These are phyloP conservation scores for Ascosphaera apis DNA, from an alignment of 2,329 filamentous ascomycete species.

Conservation along the genomic window DNA sequence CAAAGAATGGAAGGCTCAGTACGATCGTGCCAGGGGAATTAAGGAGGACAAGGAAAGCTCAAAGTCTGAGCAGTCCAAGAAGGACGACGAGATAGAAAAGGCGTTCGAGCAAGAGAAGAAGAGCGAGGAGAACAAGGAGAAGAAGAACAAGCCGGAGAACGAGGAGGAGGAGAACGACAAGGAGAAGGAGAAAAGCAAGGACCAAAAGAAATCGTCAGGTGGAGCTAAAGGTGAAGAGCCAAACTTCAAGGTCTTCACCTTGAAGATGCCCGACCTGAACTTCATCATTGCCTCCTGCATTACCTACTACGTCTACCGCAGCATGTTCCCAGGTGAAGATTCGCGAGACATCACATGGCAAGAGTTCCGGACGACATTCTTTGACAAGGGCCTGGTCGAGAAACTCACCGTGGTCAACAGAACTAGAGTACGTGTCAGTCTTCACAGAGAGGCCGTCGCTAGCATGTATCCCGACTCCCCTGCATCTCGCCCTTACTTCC, in stretches of 20 bases:
- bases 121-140: constrained; percentile 16
- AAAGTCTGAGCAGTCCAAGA: constrained; percentile 5
- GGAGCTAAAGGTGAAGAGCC: constrained; percentile 9
- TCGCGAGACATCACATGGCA: constrained; percentile 86
- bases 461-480: constrained; percentile 54
- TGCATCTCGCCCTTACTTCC: constrained; percentile 43
- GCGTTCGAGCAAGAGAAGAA: constrained; percentile 8
- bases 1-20: not conserved
- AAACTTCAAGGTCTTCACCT: constrained; percentile 17
- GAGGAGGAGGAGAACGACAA: constrained; percentile 12
- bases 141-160: constrained; percentile 9
- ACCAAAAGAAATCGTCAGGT: constrained; percentile 5
- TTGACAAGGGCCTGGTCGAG: constrained; percentile 89
- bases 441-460: constrained; percentile 51
- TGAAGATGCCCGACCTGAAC: constrained; percentile 31
- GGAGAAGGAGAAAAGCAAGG: constrained; percentile 16
- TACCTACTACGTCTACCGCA: constrained; percentile 38
- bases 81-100: constrained; percentile 6
- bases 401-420: constrained; percentile 66
- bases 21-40: constrained; percentile 5
- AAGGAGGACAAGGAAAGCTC: constrained; percentile 9
- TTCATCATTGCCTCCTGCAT: constrained; percentile 35
- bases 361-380: constrained; percentile 77
- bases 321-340: constrained; percentile 42
- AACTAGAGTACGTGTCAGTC: constrained; percentile 54